Conservation (phyloP, 2,329 filamentous ascomycete species). For the Didymella segeticola region DNA sequence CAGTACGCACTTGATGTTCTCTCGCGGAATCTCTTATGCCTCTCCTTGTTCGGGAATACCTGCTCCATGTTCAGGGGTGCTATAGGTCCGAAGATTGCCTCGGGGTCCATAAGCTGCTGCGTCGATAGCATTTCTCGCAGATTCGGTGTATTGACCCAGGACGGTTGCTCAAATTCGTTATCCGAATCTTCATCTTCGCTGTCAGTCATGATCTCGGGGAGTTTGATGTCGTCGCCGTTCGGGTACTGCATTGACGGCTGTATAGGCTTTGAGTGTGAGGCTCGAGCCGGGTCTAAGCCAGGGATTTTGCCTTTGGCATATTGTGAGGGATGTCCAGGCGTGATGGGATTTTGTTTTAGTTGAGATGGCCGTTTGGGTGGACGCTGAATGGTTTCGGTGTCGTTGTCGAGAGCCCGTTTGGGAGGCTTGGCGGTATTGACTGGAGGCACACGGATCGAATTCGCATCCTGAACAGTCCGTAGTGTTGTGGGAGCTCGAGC, state of each 20-base stretch:
- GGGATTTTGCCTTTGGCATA: conserved; percentile 88
- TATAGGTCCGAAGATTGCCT: conserved; percentile 86
- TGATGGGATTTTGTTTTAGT: conserved; percentile 55
- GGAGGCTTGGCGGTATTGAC: conserved; percentile 73
- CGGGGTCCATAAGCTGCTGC: conserved; percentile 86
- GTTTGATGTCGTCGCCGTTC: conserved; percentile 86
- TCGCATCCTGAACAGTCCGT: conserved; percentile 65
- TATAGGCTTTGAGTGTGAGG: conserved; percentile 57
- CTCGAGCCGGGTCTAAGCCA: conserved; percentile 72
- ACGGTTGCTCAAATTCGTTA: conserved; percentile 70
- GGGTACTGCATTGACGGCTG: conserved; percentile 74
- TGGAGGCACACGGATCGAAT: conserved; percentile 60
- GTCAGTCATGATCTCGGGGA: conserved; percentile 95
- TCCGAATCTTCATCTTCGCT: conserved; percentile 83
- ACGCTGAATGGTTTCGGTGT: conserved; percentile 63
- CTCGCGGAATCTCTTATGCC: conserved; percentile 85
- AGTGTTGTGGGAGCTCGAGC: conserved; percentile 66
- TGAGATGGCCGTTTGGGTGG: conserved; percentile 49
- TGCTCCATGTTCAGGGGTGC: conserved; percentile 93
- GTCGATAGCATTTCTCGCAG: conserved; percentile 75
- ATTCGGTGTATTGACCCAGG: conserved; percentile 89
- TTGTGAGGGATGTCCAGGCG: conserved; percentile 66
- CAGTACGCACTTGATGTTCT: conserved; percentile 95
- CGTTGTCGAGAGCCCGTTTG: conserved; percentile 77
- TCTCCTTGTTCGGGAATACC: conserved; percentile 80